phyloP scores from a whole-genome alignment of 2,329 filamentous ascomycete genomes.

The Penicillium sp. region DNA sequence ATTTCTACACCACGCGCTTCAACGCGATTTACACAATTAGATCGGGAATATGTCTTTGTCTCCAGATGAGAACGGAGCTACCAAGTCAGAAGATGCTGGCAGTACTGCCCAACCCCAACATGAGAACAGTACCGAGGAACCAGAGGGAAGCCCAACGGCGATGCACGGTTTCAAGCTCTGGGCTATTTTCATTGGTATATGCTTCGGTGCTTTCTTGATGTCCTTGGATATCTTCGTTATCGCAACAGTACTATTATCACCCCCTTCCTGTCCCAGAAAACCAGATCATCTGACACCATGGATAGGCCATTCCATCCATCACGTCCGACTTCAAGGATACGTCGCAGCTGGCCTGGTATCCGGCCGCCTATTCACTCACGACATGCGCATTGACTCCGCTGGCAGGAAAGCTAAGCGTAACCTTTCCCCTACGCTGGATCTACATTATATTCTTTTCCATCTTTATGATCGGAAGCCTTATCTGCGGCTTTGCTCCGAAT shows the following conservation, averaged over 20 bases:
- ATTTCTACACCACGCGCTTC: background rate
- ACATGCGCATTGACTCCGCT: conserved; percentile 13
- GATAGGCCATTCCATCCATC: conserved; percentile 5
- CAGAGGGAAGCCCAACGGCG: background rate
- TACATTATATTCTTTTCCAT: conserved; percentile 1
- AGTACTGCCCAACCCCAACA: background rate
- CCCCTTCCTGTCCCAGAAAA: background rate
- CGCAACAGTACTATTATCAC: background rate
- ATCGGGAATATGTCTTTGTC: background rate
- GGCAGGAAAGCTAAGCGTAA: conserved; percentile 10
- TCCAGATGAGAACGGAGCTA: background rate
- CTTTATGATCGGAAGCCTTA: background rate
- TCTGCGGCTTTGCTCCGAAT: conserved; percentile 2
- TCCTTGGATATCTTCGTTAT: conserved; percentile 6
- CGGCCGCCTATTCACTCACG: conserved; percentile 11
- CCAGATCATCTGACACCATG: background rate
- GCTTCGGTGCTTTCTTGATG: conserved; percentile 7
- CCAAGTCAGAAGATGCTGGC: background rate
- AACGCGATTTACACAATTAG: background rate
- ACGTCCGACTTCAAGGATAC: conserved; percentile 7
- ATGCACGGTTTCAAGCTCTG: conserved; percentile 11
- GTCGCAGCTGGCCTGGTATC: conserved; percentile 11
- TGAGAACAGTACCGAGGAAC: background rate
- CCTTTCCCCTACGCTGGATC: conserved; percentile 1
- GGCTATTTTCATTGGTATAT: conserved; percentile 9